Conservation (phyloP, 169 alveolate species). For the Plasmodium adleri region DNA sequence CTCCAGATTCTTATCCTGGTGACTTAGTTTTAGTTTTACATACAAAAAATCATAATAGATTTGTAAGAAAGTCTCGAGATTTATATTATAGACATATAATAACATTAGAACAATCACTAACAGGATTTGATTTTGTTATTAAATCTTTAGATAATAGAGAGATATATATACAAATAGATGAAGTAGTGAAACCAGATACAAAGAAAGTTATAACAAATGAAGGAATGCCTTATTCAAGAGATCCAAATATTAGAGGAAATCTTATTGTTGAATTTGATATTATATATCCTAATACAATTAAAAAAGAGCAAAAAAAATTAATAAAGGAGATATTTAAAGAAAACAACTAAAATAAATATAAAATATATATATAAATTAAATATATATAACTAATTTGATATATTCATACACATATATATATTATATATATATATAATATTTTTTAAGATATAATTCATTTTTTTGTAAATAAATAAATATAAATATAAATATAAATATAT, state of each 20-base stretch:
- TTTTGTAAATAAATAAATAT: too few relatives aligned
- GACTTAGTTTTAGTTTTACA: slow-evolving; percentile 83
- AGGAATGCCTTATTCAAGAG: slow-evolving; percentile 85
- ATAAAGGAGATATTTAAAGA: slow-evolving; percentile 25
- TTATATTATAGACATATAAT: slow-evolving; percentile 84
- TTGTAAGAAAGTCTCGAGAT: slow-evolving; percentile 85
- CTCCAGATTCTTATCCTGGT: slow-evolving; percentile 87
- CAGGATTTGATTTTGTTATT: slow-evolving; percentile 87
- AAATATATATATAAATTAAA: too few relatives aligned
- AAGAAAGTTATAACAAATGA: slow-evolving; percentile 86
- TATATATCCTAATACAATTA: slow-evolving; percentile 83
- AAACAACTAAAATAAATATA: neutral
- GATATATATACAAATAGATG: slow-evolving; percentile 83
- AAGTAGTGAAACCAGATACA: slow-evolving; percentile 85
- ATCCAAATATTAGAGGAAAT: slow-evolving; percentile 86
- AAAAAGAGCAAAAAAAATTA: slow-evolving; percentile 80
- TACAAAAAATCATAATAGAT: slow-evolving; percentile 84
- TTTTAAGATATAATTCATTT: too few relatives aligned
- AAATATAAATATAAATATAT: too few relatives aligned
- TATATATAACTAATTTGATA: too few relatives aligned
- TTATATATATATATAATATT: too few relatives aligned
- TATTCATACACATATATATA: too few relatives aligned
- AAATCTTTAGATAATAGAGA: slow-evolving; percentile 90
- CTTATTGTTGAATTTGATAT: slow-evolving; percentile 87
- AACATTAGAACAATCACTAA: slow-evolving; percentile 86